phyloP scores from a whole-genome alignment of 768 basidiomycete genomes.

The Zangia roseola region DNA sequence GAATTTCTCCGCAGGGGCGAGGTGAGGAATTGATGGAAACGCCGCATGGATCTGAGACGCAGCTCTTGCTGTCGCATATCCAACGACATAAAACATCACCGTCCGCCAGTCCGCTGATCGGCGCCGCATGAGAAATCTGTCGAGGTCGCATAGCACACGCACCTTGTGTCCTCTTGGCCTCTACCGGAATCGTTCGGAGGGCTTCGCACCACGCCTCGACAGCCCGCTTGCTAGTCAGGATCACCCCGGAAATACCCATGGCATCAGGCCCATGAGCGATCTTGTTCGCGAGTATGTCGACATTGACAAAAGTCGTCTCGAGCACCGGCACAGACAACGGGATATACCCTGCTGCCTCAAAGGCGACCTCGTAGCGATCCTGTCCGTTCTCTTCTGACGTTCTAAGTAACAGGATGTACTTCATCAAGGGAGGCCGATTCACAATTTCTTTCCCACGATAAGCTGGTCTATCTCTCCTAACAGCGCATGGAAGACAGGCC shows the following conservation, averaged over 20 bases:
- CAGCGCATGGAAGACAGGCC: too few relatives aligned
- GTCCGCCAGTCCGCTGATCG: constrained; percentile 46
- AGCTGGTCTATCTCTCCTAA: too few relatives aligned
- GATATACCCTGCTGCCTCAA: constrained; percentile 47
- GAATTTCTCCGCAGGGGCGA: constrained; percentile 26
- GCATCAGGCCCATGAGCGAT: constrained; percentile 39
- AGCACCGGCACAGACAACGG: constrained; percentile 68
- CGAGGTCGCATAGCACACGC: neutral
- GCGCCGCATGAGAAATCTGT: neutral
- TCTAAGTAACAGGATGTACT: constrained; percentile 43
- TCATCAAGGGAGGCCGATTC: constrained; percentile 9
- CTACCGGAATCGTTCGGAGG: constrained; percentile 16
- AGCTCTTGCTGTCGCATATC: constrained; percentile 56
- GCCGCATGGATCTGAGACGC: constrained; percentile 33
- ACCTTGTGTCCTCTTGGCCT: constrained; percentile 10
- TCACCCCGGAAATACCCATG: constrained; percentile 50
- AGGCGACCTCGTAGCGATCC: constrained; percentile 61
- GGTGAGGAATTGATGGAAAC: constrained; percentile 37
- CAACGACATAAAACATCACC: constrained; percentile 79
- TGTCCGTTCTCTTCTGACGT: constrained; percentile 30
- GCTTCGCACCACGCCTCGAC: constrained; percentile 68
- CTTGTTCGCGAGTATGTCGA: constrained; percentile 41
- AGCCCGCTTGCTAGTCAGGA: constrained; percentile 77
- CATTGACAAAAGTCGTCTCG: constrained; percentile 59
- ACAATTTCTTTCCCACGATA: neutral